Evolutionary conservation across 2,329 filamentous ascomycete genomes (phyloP), one percentile per base, ranked within the genome.

Genomic region (Dactylonectria macrodidyma): DNA sequence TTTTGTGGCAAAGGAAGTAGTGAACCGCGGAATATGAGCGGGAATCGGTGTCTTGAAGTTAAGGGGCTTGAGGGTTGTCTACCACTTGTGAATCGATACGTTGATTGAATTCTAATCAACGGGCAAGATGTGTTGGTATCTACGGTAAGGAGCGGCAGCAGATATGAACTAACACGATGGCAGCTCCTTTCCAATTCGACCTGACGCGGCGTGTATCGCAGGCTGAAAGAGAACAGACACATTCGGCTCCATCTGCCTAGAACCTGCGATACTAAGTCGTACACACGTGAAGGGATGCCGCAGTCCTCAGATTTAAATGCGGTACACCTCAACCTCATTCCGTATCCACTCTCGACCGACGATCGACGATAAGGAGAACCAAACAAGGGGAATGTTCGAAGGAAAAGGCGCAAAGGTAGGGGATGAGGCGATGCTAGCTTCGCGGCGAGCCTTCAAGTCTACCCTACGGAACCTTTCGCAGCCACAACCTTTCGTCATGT

Each of bases 241-340:
- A 70, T 0, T 75, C 76, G 4, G 62, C 78, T 2, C 78, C 75
- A 3, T 78, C 77, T 75, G 3, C 78, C 77, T 24, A 77, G 78
- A 75, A 76, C 77, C 5, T 64, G 76, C 24, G 73, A 75, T 0
- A 68, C 76, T 11, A 75, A 77, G 55, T 75, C 75, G 1, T 78
- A 73, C n/a, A 69, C 75, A 1, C 72, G 76, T 1, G 76, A 78
- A 2, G 75, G 76, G 19, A 66, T 75, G 10, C 77, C 74, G 75
- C 70, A 73, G 50, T 72, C 62, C 3, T 70, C 76, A 3, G 74
- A 71, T 5, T 59, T 74, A 2, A 71, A 72, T 10, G 77, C 78
- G 64, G 73, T 71, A 0, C 78, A 74, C 26, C 69, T 78, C 3
- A 74, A 78, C 30, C 76, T 75, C 1, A 76, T 75, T 0, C 69